Evolutionary conservation across 2,329 filamentous ascomycete species (phyloP).

Genomic region (Fusarium cyanostomum): DNA sequence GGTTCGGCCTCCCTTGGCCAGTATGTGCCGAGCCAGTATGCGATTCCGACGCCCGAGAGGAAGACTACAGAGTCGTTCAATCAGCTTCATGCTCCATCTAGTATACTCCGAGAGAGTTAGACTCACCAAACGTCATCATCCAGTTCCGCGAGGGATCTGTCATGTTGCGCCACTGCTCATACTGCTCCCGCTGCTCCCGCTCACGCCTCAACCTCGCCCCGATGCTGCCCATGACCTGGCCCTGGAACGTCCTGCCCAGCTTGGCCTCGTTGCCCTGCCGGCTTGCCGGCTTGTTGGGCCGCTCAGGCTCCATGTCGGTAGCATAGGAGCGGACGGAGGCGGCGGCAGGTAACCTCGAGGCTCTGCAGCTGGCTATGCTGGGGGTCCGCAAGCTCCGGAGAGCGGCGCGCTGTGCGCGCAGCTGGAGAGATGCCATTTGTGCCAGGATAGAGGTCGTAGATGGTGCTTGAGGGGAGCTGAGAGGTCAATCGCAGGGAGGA

Average conservation of each 20-base stretch:
- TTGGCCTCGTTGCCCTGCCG: slow-evolving; percentile 51
- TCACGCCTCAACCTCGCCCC: slow-evolving; percentile 64
- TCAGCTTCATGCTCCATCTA: slow-evolving; percentile 4
- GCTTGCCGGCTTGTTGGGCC: slow-evolving; percentile 38
- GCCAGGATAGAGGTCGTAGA: background rate
- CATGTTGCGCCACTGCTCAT: slow-evolving; percentile 53
- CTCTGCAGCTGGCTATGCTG: slow-evolving; percentile 26
- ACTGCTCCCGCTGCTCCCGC: slow-evolving; percentile 62
- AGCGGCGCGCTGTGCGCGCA: slow-evolving; percentile 45
- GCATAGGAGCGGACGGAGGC: slow-evolving; percentile 44
- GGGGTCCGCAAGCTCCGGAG: slow-evolving; percentile 44
- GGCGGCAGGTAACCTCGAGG: slow-evolving; percentile 20
- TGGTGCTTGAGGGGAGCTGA: slow-evolving; percentile 7
- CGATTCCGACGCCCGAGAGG: slow-evolving; percentile 59
- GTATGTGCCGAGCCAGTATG: slow-evolving; percentile 69
- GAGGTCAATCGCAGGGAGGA: slow-evolving; percentile 17
- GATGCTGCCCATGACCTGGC: slow-evolving; percentile 69
- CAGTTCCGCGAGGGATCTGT: slow-evolving; percentile 57
- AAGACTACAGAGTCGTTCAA: slow-evolving; percentile 54
- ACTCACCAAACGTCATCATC: slow-evolving; percentile 64
- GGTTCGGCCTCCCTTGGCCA: slow-evolving; percentile 61
- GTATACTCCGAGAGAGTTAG: background rate
- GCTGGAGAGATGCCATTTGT: slow-evolving; percentile 48
- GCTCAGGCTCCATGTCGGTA: slow-evolving; percentile 50
- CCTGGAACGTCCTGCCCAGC: slow-evolving; percentile 60